Percentiles rank a stretch among this genome's conserved stretches.
Evolutionary conservation across 2,329 filamentous ascomycete species (phyloP).

Genomic region (Neurospora sp.): DNA sequence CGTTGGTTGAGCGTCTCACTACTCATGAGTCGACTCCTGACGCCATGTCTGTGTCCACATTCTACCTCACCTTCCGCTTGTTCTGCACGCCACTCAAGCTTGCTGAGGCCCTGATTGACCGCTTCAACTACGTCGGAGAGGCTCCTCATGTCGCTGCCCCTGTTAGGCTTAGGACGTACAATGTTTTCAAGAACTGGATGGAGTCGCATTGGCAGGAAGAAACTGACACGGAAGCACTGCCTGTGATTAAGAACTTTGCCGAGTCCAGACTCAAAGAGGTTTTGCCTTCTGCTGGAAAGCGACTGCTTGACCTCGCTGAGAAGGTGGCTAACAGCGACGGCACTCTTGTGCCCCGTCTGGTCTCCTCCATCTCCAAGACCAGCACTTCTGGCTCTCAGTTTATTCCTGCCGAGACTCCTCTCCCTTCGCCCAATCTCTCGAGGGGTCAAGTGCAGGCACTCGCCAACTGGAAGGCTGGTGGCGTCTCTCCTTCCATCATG

Average conservation of each 20-base stretch:
- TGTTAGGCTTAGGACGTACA: slow-evolving; percentile 85
- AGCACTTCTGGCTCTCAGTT: slow-evolving; percentile 65
- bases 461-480: slow-evolving; percentile 63
- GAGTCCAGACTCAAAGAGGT: slow-evolving; percentile 56
- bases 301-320: slow-evolving; percentile 68
- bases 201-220: slow-evolving; percentile 90
- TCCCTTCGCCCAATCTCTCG: slow-evolving; percentile 59
- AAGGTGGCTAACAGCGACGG: slow-evolving; percentile 64
- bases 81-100: slow-evolving; percentile 77
- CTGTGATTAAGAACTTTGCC: slow-evolving; percentile 71
- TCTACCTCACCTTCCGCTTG: slow-evolving; percentile 90
- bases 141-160: slow-evolving; percentile 65
- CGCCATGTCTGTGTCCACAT: slow-evolving; percentile 82
- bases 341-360: slow-evolving; percentile 68
- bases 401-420: slow-evolving; percentile 57
- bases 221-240: slow-evolving; percentile 65
- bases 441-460: slow-evolving; percentile 69
- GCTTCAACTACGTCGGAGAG: slow-evolving; percentile 85
- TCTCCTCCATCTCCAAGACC: slow-evolving; percentile 82
- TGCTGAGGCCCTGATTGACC: slow-evolving; percentile 72
- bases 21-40: slow-evolving; percentile 90
- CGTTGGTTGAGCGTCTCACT: slow-evolving; percentile 88
- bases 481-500: slow-evolving; percentile 60
- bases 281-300: slow-evolving; percentile 67
- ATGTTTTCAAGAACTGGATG: slow-evolving; percentile 94